These are phyloP conservation scores for Typha latifolia DNA, from an alignment of 176 grass and related monocot species.

Conservation along the genomic window DNA sequence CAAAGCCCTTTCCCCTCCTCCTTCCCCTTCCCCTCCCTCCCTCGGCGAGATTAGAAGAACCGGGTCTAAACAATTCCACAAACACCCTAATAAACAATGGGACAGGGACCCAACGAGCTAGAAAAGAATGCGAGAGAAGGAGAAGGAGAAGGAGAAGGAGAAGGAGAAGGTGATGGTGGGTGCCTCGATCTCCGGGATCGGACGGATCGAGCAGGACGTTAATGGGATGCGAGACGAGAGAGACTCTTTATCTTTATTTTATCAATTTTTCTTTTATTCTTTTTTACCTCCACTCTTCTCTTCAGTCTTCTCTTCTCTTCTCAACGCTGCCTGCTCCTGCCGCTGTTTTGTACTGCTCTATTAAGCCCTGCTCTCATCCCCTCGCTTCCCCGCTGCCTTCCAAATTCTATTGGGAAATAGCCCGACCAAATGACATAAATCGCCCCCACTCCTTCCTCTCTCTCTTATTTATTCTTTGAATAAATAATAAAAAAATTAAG, in stretches of 20 bases:
- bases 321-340: not conserved
- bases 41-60: not conserved
- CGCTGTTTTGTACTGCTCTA: not conserved
- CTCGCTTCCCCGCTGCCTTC: no score
- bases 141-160: not conserved
- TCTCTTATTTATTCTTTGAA: no score
- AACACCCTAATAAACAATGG: constrained; percentile 19
- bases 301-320: not conserved
- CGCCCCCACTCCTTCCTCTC: no score
- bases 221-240: not conserved
- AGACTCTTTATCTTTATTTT: not conserved
- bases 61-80: constrained; percentile 29
- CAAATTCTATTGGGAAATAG: no score
- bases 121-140: constrained; percentile 15
- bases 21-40: not conserved
- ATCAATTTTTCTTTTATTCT: not conserved
- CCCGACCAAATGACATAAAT: no score
- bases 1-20: not conserved
- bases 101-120: constrained; percentile 1
- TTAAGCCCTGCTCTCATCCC: not conserved
- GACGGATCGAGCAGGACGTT: constrained; percentile 12
- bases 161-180: constrained; percentile 3
- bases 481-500: no score
- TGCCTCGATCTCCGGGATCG: constrained; percentile 28
- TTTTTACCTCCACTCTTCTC: not conserved